Evolutionary conservation across 2,329 filamentous ascomycete genomes (phyloP).

Genomic region (Colletotrichum sp.): DNA sequence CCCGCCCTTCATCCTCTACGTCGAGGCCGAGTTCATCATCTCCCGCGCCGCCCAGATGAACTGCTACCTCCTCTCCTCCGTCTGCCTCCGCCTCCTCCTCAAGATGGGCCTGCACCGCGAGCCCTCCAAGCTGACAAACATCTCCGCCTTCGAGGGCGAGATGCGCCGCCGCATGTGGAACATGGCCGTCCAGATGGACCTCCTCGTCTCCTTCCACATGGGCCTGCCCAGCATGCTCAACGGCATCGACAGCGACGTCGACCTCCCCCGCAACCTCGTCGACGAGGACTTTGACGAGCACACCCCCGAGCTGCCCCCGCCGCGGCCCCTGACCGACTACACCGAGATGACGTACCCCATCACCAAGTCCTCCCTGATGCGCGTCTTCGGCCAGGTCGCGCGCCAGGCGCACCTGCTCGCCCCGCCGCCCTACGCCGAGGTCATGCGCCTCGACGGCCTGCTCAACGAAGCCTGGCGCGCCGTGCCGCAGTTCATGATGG

Average conservation of each 20-base stretch:
- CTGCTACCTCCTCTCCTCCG: constrained; percentile 57
- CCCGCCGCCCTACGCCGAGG: constrained; percentile 52
- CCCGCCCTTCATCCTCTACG: constrained; percentile 56
- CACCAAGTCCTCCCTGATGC: constrained; percentile 52
- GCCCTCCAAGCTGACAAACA: constrained; percentile 53
- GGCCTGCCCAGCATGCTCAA: constrained; percentile 72
- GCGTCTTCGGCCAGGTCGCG: constrained; percentile 55
- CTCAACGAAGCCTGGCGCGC: constrained; percentile 50
- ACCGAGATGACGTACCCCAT: constrained; percentile 64
- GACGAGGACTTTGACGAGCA: constrained; percentile 70
- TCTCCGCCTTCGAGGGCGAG: constrained; percentile 58
- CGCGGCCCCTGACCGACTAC: constrained; percentile 62
- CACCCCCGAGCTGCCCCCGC: constrained; percentile 57
- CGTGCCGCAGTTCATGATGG: constrained; percentile 54
- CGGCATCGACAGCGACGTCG: constrained; percentile 67
- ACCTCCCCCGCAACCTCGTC: constrained; percentile 64
- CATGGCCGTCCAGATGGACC: constrained; percentile 62
- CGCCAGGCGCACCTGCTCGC: constrained; percentile 54
- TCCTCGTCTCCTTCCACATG: constrained; percentile 70
- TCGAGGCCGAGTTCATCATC: constrained; percentile 59
- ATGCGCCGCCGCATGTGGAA: constrained; percentile 61
- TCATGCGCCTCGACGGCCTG: constrained; percentile 51
- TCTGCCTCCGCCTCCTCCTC: constrained; percentile 58
- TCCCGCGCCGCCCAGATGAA: constrained; percentile 57
- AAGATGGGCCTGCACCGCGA: constrained; percentile 66